Conservation (phyloP, 306 rosid genomes). For the Bauhinia variegata region DNA sequence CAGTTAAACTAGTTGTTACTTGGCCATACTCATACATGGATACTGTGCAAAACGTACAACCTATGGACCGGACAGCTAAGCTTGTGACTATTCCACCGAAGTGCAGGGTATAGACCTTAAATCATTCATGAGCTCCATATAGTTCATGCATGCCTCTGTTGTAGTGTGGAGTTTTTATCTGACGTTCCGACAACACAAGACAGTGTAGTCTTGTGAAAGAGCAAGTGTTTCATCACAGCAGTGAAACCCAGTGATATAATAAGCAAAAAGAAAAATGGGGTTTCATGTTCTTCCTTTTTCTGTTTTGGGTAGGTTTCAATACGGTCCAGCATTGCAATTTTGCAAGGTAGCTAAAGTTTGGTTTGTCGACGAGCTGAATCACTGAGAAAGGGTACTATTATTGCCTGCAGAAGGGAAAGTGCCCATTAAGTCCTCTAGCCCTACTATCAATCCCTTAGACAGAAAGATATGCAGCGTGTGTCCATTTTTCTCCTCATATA, state of each 20-base stretch:
- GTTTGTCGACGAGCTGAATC: slow-evolving; percentile 15
- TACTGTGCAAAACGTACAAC: slow-evolving; percentile 32
- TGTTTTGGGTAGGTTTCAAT: slow-evolving; percentile 13
- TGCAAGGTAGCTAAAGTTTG: slow-evolving; percentile 9
- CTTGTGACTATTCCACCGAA: slow-evolving; percentile 24
- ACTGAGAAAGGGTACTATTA: neutral
- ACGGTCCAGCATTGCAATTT: slow-evolving; percentile 16
- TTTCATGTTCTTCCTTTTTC: neutral
- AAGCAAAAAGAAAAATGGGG: neutral
- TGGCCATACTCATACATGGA: neutral
- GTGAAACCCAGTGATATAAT: neutral
- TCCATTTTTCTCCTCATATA: neutral
- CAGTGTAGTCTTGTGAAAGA: neutral
- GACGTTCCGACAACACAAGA: slow-evolving; percentile 9
- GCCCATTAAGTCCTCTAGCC: slow-evolving; percentile 1
- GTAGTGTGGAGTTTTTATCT: neutral
- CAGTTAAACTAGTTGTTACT: too few relatives aligned
- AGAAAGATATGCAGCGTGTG: slow-evolving; percentile 28
- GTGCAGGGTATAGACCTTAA: slow-evolving; percentile 36
- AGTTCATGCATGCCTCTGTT: neutral
- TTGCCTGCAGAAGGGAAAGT: slow-evolving; percentile 7
- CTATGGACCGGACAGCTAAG: slow-evolving; percentile 38
- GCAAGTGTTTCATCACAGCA: slow-evolving; percentile 15
- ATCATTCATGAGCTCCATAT: slow-evolving; percentile 36
- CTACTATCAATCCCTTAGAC: slow-evolving; percentile 5